These are phyloP conservation scores for Plenodomus tracheiphilus DNA, from an alignment of 2,329 filamentous ascomycete genomes.

Conservation along the genomic window DNA sequence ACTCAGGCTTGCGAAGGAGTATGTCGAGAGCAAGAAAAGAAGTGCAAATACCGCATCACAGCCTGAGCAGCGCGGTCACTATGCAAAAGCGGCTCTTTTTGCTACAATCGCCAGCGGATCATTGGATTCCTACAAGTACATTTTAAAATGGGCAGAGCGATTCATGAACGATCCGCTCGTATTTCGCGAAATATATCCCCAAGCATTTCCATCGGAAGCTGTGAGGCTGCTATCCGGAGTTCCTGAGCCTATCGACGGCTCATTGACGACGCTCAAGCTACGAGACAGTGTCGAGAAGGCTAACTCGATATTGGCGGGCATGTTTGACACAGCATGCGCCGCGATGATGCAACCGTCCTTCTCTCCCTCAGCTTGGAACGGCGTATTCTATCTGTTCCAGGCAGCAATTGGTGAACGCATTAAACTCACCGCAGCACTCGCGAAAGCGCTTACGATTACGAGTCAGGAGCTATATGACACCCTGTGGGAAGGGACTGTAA, in stretches of 20 bases:
- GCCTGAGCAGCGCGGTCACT: conserved; percentile 31
- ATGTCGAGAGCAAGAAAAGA: conserved; percentile 24
- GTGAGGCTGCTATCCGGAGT: conserved; percentile 6
- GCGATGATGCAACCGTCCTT: conserved; percentile 42
- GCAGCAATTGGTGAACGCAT: conserved; percentile 18
- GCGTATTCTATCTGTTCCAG: conserved; percentile 25
- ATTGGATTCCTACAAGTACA: conserved; percentile 32
- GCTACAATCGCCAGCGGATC: conserved; percentile 41
- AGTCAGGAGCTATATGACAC: conserved; percentile 18
- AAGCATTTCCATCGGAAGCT: conserved; percentile 1
- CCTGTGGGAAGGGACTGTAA: conserved; percentile 28
- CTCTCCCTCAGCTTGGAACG: conserved; percentile 24
- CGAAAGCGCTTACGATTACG: conserved; percentile 8
- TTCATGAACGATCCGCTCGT: conserved; percentile 42
- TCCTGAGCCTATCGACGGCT: background rate
- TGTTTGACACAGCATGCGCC: conserved; percentile 36
- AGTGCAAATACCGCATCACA: conserved; percentile 25
- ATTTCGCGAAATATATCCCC: conserved; percentile 2
- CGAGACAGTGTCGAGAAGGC: conserved; percentile 22
- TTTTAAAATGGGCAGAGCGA: conserved; percentile 41
- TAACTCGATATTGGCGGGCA: conserved; percentile 30
- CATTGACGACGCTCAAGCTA: conserved; percentile 6
- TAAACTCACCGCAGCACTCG: conserved; percentile 7
- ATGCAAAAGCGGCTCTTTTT: conserved; percentile 30
- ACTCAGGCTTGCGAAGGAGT: conserved; percentile 6